A percentile compares a stretch with the other conserved stretches of the same genome.
Conservation (phyloP, 202 grass and related monocot species). For the Musa balbisiana region DNA sequence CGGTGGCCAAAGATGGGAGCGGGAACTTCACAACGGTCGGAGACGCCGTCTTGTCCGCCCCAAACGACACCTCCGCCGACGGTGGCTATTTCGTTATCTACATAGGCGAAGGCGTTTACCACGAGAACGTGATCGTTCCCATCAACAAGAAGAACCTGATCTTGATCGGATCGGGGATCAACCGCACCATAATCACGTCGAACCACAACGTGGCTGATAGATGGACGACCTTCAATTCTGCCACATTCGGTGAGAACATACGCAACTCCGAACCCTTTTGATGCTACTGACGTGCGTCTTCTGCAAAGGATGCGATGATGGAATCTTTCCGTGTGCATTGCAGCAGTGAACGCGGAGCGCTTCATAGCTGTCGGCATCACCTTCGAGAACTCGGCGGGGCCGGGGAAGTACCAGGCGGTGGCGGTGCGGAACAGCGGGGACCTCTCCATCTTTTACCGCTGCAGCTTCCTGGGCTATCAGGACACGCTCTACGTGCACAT, state of each 20-base stretch:
- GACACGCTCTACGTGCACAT: slow-evolving; percentile 13
- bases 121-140: neutral
- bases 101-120: slow-evolving; percentile 8
- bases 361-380: slow-evolving; percentile 5
- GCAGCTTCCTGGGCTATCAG: slow-evolving; percentile 13
- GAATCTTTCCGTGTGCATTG: neutral
- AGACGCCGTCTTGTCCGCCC: neutral
- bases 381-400: slow-evolving; percentile 5
- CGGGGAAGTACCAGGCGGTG: slow-evolving; percentile 4
- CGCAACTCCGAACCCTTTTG: too few relatives aligned
- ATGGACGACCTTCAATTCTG: neutral
- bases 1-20: neutral
- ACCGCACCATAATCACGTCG: slow-evolving; percentile 1
- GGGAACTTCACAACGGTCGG: neutral
- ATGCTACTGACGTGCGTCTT: too few relatives aligned
- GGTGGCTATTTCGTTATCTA: neutral
- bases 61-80: neutral
- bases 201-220: neutral
- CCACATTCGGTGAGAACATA: neutral
- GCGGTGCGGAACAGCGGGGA: slow-evolving; percentile 6
- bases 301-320: too few relatives aligned
- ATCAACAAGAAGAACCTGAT: slow-evolving; percentile 3
- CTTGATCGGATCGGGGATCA: neutral
- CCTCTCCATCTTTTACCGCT: slow-evolving; percentile 6
- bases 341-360: slow-evolving; percentile 1